Percentiles rank a stretch among this genome's conserved stretches.
phyloP scores from a whole-genome alignment of 495 filamentous ascomycete genomes.

The Penicillium pancosmium region DNA sequence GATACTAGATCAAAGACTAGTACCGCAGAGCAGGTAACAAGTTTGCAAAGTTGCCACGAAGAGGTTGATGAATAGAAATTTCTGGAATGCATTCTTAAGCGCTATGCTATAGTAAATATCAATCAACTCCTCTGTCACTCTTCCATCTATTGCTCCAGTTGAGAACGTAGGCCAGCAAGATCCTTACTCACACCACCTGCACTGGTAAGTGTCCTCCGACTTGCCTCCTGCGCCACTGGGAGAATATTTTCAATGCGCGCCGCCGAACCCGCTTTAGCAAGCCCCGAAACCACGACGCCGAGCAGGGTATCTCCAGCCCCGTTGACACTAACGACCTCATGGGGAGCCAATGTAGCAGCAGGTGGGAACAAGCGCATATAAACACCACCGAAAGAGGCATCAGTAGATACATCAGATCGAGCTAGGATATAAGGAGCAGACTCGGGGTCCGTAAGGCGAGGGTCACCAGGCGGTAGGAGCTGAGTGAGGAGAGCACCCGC shows the following conservation, averaged over 20 bases:
- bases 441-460: slow-evolving; percentile 60
- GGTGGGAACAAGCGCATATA: slow-evolving; percentile 83
- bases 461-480: slow-evolving; percentile 65
- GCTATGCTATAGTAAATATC: slow-evolving; percentile 7
- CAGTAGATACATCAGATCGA: slow-evolving; percentile 46
- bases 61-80: neutral
- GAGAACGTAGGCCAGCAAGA: slow-evolving; percentile 19
- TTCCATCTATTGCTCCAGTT: slow-evolving; percentile 13
- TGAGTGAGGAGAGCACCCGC: slow-evolving; percentile 79
- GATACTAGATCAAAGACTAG: slow-evolving; percentile 62
- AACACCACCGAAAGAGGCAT: slow-evolving; percentile 68
- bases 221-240: slow-evolving; percentile 68
- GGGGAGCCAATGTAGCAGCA: slow-evolving; percentile 56
- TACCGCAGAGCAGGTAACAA: slow-evolving; percentile 30
- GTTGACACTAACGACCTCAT: slow-evolving; percentile 84
- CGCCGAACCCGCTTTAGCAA: slow-evolving; percentile 39
- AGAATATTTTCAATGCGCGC: slow-evolving; percentile 44
- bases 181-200: slow-evolving; percentile 66
- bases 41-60: too few relatives aligned
- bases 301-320: slow-evolving; percentile 93
- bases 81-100: slow-evolving; percentile 5
- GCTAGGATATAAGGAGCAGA: slow-evolving; percentile 70
- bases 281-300: slow-evolving; percentile 74
- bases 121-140: slow-evolving; percentile 6
- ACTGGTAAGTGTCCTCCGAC: slow-evolving; percentile 72